Base-by-base conservation (phyloP, 2,329 filamentous ascomycete species). In the Epichloe baconii region DNA sequence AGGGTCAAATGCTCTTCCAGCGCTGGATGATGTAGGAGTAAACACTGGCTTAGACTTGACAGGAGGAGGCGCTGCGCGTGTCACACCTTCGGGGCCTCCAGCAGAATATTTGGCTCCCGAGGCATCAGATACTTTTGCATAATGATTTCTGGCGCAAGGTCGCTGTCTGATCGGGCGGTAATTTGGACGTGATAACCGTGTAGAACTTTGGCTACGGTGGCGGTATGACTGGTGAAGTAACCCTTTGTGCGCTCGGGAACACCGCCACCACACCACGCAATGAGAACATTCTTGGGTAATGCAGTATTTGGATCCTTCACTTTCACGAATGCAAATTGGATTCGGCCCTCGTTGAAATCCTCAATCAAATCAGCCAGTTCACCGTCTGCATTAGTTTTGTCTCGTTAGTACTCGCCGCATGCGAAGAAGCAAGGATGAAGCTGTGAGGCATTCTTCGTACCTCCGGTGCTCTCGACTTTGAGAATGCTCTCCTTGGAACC, bases 171-270 rank as follows among this genome's bases (percentile, higher is more conserved):
- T 54, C 93, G 87, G 54, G 93, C 93, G 49, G 90, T 97, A 61
- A 98, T 86, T 72, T 98, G 91, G 53, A 98, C 89, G 67, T 98
- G 93, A 68, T 97, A 98, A 58, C 93, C 89, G 71, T 96, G 90
- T 42, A 98, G 79, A 59, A 96, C 77, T 70, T 95, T 96, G 55
- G 89, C 83, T 38, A 97, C 89, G 46, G 88, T 85, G 54, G 86
- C 83, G 46, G 93, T 74, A 70, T 98, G 91, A 71, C 89, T 96
- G 58, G 88, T 95, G 66, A 98, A 98, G 71, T 97, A 97, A 57
- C 93, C 93, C 71, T 97, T 98, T 55, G 91, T 97, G 62, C 91
- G 79, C 71, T 98, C 93, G n/a, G 93, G 93, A 15, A 98, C 93
- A 60, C 93, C 93, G 64, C 94, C 91, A 58, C 93, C 93, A 67